Conservation (phyloP, 2,329 filamentous ascomycete species). For the Pyrenophora tritici-repentis region DNA sequence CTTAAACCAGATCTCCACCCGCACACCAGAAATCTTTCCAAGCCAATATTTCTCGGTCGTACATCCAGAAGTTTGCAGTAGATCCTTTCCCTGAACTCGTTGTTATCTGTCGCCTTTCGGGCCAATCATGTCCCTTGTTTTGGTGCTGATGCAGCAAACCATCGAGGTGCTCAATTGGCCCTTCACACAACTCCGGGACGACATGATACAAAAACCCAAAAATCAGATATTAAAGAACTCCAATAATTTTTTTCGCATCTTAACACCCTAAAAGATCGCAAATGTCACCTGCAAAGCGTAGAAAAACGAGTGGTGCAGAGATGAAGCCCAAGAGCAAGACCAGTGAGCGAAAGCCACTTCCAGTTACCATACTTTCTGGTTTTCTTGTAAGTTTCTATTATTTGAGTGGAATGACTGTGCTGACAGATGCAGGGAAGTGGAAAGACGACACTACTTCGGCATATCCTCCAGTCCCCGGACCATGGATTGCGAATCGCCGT, state of each 20-base stretch:
- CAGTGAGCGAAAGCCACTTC: constrained; percentile 49
- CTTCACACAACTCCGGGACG: constrained; percentile 21
- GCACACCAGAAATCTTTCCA: too few species aligned
- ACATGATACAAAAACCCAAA: constrained; percentile 24
- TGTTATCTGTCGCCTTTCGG: constrained; percentile 1
- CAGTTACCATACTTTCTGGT: constrained; percentile 65
- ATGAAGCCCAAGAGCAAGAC: constrained; percentile 14
- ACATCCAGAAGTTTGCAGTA: neutral
- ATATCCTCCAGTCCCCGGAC: constrained; percentile 66
- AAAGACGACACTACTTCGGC: constrained; percentile 72
- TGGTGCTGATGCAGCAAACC: constrained; percentile 37
- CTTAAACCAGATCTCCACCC: too few species aligned
- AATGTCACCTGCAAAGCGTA: constrained; percentile 29
- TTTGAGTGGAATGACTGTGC: neutral
- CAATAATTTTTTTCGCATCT: neutral
- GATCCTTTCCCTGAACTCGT: neutral
- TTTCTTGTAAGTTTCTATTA: constrained; percentile 55
- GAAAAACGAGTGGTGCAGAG: constrained; percentile 18
- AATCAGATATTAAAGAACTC: too few species aligned
- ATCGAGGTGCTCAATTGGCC: constrained; percentile 42
- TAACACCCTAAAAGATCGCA: neutral
- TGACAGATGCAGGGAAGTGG: constrained; percentile 63
- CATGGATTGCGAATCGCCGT: constrained; percentile 72
- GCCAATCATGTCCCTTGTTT: constrained; percentile 18
- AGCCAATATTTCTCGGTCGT: too few species aligned